These are phyloP conservation scores for Phytophthora sp. DNA, from an alignment of 352 stramenopile species.

Conservation along the genomic window DNA sequence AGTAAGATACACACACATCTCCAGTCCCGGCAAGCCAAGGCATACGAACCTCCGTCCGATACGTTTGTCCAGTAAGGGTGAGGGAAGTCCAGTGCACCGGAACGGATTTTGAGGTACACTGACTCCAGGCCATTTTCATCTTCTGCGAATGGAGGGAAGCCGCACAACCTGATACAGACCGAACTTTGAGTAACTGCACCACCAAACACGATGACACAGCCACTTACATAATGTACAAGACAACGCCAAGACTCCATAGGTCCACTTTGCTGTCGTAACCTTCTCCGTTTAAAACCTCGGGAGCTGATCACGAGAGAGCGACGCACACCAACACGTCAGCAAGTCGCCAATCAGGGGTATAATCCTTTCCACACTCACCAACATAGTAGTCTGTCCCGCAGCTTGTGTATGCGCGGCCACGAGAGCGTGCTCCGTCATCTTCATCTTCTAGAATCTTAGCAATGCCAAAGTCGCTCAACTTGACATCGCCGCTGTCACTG, in stretches of 20 bases:
- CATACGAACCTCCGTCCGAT: constrained; percentile 64
- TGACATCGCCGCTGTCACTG: constrained; percentile 76
- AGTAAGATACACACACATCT: constrained; percentile 11
- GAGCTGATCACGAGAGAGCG: constrained; percentile 40
- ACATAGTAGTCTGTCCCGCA: constrained; percentile 91
- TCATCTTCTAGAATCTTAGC: constrained; percentile 86
- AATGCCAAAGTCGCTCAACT: constrained; percentile 86
- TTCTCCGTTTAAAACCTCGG: constrained; percentile 86
- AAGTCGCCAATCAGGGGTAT: not conserved
- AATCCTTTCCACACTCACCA: constrained; percentile 38
- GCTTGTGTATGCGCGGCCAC: constrained; percentile 84
- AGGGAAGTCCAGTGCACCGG: constrained; percentile 78
- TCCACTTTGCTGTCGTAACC: constrained; percentile 90
- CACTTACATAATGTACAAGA: constrained; percentile 88
- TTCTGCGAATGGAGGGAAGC: constrained; percentile 83
- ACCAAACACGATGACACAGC: not conserved
- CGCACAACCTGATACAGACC: constrained; percentile 61
- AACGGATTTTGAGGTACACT: constrained; percentile 87
- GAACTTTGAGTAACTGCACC: not conserved
- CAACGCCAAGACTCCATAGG: constrained; percentile 85
- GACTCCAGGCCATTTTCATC: constrained; percentile 85
- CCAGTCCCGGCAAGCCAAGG: constrained; percentile 5
- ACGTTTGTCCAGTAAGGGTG: constrained; percentile 89
- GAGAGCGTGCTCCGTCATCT: constrained; percentile 69
- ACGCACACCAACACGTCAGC: constrained; percentile 7